A percentile compares a stretch with the other conserved stretches of the same genome.
Evolutionary conservation across 2,329 filamentous ascomycete species (phyloP).

Genomic region (Ceratocystis destructans): DNA sequence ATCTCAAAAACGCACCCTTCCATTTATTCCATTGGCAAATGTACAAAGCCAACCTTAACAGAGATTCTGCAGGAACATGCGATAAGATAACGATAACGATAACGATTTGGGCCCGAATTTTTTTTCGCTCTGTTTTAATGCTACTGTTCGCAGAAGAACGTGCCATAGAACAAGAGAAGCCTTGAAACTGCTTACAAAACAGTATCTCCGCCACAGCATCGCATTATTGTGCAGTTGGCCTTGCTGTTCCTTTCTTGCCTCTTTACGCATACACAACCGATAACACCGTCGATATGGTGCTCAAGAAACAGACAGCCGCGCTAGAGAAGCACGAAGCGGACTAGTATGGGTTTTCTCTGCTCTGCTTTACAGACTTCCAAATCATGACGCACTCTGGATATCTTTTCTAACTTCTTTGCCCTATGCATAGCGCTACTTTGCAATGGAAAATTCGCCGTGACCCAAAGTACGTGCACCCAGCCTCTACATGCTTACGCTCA

Average conservation of each 20-base stretch:
- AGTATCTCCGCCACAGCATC: not conserved
- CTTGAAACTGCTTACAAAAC: constrained; percentile 1
- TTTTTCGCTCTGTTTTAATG: constrained; percentile 3
- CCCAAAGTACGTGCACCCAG: constrained; percentile 46
- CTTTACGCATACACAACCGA: not conserved
- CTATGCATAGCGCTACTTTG: constrained; percentile 52
- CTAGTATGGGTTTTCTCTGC: constrained; percentile 38
- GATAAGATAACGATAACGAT: constrained; percentile 18
- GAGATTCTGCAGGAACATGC: no score
- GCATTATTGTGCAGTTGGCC: not conserved
- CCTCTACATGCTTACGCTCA: not conserved
- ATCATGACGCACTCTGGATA: constrained; percentile 1
- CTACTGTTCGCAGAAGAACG: not conserved
- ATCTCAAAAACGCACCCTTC: no score
- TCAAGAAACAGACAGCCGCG: constrained; percentile 75
- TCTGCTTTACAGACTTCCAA: not conserved
- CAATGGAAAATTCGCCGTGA: constrained; percentile 87
- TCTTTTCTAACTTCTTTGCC: constrained; percentile 12
- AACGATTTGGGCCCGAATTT: constrained; percentile 15
- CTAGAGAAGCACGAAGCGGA: constrained; percentile 93
- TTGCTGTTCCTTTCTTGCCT: not conserved
- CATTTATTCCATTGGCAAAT: no score
- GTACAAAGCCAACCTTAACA: no score
- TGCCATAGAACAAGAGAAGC: not conserved
- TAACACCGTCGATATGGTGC: constrained; percentile 40